These are phyloP conservation scores for Cladophialophora bantiana DNA, from an alignment of 2,329 filamentous ascomycete species.

Conservation along the genomic window DNA sequence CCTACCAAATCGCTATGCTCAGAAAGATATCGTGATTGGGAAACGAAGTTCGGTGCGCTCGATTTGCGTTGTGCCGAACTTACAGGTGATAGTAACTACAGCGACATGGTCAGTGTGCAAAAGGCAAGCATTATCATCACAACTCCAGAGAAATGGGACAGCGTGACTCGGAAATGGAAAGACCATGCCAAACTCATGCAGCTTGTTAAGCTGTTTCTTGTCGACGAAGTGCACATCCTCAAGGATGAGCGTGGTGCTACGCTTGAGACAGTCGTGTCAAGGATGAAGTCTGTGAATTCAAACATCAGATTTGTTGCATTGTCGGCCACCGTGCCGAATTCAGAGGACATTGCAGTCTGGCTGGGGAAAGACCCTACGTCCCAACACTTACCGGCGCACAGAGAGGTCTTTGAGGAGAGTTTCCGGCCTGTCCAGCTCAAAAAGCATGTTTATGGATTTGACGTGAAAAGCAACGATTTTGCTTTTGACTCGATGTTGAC, in stretches of 20 bases:
- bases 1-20: slow-evolving; percentile 84
- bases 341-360: slow-evolving; percentile 80
- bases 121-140: slow-evolving; percentile 83
- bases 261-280: slow-evolving; percentile 81
- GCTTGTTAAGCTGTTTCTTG: slow-evolving; percentile 78
- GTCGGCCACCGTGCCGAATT: slow-evolving; percentile 84
- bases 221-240: slow-evolving; percentile 87
- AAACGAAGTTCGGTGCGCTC: slow-evolving; percentile 72
- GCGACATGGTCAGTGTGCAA: slow-evolving; percentile 72
- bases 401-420: slow-evolving; percentile 77
- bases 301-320: slow-evolving; percentile 80
- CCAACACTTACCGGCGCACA: slow-evolving; percentile 67
- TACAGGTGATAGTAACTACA: slow-evolving; percentile 78
- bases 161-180: slow-evolving; percentile 84
- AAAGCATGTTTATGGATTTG: slow-evolving; percentile 78
- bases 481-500: slow-evolving; percentile 75
- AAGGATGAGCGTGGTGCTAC: slow-evolving; percentile 81
- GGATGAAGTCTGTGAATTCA: slow-evolving; percentile 81
- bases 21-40: slow-evolving; percentile 79
- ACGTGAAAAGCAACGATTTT: slow-evolving; percentile 72
- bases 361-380: slow-evolving; percentile 70
- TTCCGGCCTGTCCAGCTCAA: slow-evolving; percentile 79
- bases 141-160: slow-evolving; percentile 92
- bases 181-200: slow-evolving; percentile 78
- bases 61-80: slow-evolving; percentile 76